These are phyloP conservation scores for Pinus albicaulis DNA, from an alignment of 75 land plant species.

Conservation along the genomic window DNA sequence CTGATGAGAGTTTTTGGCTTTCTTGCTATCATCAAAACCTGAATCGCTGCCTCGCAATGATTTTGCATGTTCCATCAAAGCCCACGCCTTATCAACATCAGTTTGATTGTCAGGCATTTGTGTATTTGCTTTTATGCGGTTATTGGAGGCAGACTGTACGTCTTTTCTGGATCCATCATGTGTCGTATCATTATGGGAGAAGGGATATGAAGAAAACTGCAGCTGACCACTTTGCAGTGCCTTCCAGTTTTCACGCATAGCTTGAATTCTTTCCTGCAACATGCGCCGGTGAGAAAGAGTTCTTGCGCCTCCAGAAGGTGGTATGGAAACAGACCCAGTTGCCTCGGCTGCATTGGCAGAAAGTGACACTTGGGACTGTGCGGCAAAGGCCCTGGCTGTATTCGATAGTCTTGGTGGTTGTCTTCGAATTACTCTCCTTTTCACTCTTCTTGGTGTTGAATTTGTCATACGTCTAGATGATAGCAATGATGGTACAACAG, in stretches of 20 bases:
- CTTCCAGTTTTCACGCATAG: constrained; percentile 78
- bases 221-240: constrained; percentile 44
- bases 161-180: background rate
- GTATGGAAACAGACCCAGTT: background rate
- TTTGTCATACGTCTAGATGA: background rate
- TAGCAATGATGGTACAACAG: constrained; percentile 1
- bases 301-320: constrained; percentile 33
- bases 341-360: background rate
- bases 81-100: constrained; percentile 72
- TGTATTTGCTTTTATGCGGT: background rate
- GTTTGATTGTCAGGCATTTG: background rate
- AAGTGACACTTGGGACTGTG: background rate
- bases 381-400: constrained; percentile 12
- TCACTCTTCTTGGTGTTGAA: background rate
- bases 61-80: constrained; percentile 66
- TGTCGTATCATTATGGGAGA: background rate
- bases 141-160: background rate
- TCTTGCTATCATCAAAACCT: background rate
- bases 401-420: constrained; percentile 12
- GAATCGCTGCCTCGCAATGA: constrained; percentile 3
- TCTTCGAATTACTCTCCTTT: background rate
- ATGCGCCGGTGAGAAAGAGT: constrained; percentile 43
- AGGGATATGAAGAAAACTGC: constrained; percentile 30
- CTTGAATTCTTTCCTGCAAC: constrained; percentile 41
- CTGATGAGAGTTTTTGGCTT: background rate